Evolutionary conservation across 2,329 filamentous ascomycete genomes (phyloP), one percentile per base, ranked within the genome.

Genomic region (Plectosphaerella plurivora): DNA sequence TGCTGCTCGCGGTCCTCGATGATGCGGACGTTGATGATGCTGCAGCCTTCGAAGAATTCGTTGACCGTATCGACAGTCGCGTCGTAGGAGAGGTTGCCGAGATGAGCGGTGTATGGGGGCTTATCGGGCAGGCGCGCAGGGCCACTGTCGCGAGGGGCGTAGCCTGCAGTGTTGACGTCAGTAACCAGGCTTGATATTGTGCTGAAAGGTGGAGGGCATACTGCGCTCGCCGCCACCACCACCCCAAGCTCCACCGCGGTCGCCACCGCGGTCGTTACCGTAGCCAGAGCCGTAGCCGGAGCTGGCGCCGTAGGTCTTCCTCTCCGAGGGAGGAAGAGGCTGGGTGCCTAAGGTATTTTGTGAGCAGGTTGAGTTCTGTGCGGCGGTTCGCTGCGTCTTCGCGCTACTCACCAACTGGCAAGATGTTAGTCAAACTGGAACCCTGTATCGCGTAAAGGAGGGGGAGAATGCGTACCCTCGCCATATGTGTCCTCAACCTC

Each of bases 11-110:
- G 94, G 73, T 99, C 95, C 76, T 97, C 93, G 58, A 99, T 96
- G 63, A 99, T 91, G 64, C 94, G 89, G 60, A 99, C 91, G 68
- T 85, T 97, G 60, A 88, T 88, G 62, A 97, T 87, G 59, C 91
- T 82, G 70, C 93, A 97, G 52, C 81, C 89, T 50, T 79, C 75
- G 67, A 99, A 96, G 67, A 97, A 94, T 50, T 91, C 88, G 61
- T 81, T 85, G 57, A 99, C 87, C 63, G 92, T 88, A 60, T 86
- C 88, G 59, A 83, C 82, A 51, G 89, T 94, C 52, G 92, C 89
- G 68, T 99, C 93, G 73, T 97, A 99, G 48, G 93, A 94, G 55
- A 99, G 83, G 69, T 99, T 99, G 65, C 94, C 94, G 55, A 99
- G 81, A 74, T 99, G 94, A 57, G 92, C 93, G 54, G 94, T 99